A percentile compares a stretch with the other conserved stretches of the same genome.
phyloP scores from a whole-genome alignment of 2,329 filamentous ascomycete species.

The Boeremia exigua region DNA sequence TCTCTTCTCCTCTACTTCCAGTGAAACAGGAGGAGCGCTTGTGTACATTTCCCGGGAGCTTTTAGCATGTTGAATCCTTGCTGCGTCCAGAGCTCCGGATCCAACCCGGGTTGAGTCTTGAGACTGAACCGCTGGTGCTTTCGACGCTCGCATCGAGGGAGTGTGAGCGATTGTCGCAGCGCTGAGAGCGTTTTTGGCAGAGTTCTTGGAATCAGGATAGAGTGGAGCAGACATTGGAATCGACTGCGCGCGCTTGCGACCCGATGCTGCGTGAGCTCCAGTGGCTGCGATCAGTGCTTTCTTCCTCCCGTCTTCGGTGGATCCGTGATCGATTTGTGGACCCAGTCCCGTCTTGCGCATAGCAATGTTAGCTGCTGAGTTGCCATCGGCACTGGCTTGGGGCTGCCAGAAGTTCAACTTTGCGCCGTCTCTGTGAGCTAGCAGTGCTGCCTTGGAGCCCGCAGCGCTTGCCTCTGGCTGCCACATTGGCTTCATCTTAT shows the following conservation, averaged over 20 bases:
- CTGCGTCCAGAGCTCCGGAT: conserved; percentile 63
- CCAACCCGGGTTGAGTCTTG: conserved; percentile 50
- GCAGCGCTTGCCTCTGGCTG: conserved; percentile 68
- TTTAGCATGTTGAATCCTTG: conserved; percentile 69
- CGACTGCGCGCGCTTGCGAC: conserved; percentile 69
- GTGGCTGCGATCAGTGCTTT: conserved; percentile 78
- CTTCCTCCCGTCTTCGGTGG: conserved; percentile 60
- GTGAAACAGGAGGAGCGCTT: conserved; percentile 72
- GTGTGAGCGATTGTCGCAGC: conserved; percentile 74
- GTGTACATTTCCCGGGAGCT: conserved; percentile 78
- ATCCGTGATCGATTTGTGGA: conserved; percentile 55
- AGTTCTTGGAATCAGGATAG: conserved; percentile 65
- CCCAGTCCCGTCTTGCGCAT: conserved; percentile 61
- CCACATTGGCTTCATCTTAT: conserved; percentile 67
- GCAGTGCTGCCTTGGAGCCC: conserved; percentile 75
- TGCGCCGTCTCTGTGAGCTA: conserved; percentile 64
- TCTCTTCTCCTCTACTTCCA: conserved; percentile 76
- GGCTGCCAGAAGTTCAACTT: conserved; percentile 61
- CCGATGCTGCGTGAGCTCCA: conserved; percentile 68
- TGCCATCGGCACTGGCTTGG: conserved; percentile 60
- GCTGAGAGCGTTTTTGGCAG: conserved; percentile 71
- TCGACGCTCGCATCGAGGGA: conserved; percentile 36
- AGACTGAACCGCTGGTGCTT: conserved; percentile 7
- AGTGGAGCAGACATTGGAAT: conserved; percentile 54
- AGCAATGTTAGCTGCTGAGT: conserved; percentile 73